Evolutionary conservation across 306 rosid species (phyloP).

Genomic region (Lathyrus tuberosus): DNA sequence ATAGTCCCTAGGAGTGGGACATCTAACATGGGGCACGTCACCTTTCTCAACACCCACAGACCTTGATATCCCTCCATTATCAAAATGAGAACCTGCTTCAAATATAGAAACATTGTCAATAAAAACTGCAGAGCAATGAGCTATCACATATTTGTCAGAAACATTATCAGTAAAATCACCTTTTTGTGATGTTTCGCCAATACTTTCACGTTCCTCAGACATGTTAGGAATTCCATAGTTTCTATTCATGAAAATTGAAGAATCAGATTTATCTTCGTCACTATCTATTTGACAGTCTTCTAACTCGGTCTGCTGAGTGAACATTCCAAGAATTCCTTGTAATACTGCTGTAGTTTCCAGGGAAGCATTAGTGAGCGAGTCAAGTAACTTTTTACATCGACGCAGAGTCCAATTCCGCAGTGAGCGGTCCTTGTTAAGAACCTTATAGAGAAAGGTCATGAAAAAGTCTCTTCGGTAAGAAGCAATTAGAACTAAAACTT

Average conservation of each 20-base stretch:
- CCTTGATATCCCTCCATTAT: slow-evolving; percentile 61
- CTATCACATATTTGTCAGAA: slow-evolving; percentile 47
- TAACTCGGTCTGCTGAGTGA: slow-evolving; percentile 44
- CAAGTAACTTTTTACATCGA: slow-evolving; percentile 61
- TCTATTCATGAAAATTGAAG: slow-evolving; percentile 46
- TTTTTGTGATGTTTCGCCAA: slow-evolving; percentile 57
- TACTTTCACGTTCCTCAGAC: slow-evolving; percentile 57
- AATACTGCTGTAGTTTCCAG: slow-evolving; percentile 52
- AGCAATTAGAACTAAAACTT: slow-evolving; percentile 25
- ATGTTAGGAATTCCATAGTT: slow-evolving; percentile 48
- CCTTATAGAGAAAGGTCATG: slow-evolving; percentile 54
- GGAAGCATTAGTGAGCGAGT: slow-evolving; percentile 47
- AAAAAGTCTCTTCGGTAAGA: slow-evolving; percentile 14
- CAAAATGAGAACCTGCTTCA: slow-evolving; percentile 55
- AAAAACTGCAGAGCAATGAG: slow-evolving; percentile 46
- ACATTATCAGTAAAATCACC: slow-evolving; percentile 47
- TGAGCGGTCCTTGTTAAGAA: slow-evolving; percentile 63
- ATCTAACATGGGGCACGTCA: slow-evolving; percentile 53
- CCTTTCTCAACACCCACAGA: slow-evolving; percentile 58
- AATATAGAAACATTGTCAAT: slow-evolving; percentile 45
- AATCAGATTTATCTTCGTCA: slow-evolving; percentile 68
- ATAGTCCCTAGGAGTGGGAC: slow-evolving; percentile 63
- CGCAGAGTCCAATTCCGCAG: slow-evolving; percentile 66
- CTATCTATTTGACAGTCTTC: slow-evolving; percentile 58
- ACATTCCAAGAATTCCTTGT: slow-evolving; percentile 56